A percentile compares a stretch with the other conserved stretches of the same genome.
Evolutionary conservation across 202 grass and related monocot genomes (phyloP).

Genomic region (Setaria viridis): DNA sequence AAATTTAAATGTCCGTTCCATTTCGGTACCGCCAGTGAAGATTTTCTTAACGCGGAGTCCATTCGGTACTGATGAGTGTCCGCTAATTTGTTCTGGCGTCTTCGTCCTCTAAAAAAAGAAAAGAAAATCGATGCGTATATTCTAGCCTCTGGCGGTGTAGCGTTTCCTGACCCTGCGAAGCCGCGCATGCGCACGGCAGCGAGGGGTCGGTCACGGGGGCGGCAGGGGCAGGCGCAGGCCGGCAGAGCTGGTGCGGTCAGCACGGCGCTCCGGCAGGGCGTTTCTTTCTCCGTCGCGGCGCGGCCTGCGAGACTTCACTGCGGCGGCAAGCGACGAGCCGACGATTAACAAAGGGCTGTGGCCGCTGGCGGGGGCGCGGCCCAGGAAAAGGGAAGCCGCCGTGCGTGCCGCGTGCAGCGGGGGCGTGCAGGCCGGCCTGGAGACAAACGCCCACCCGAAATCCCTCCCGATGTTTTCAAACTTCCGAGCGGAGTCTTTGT

Average conservation of each 20-base stretch:
- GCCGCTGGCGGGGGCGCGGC: not conserved
- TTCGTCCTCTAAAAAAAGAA: not conserved
- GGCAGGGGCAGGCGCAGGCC: not conserved
- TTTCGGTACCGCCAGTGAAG: not conserved
- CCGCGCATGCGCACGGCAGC: not conserved
- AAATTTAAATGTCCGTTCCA: not conserved
- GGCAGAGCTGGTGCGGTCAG: not conserved
- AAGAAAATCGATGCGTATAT: not conserved
- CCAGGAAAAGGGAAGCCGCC: not conserved
- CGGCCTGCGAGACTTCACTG: not conserved
- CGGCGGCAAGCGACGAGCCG: constrained; percentile 9
- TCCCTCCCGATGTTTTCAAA: constrained; percentile 26
- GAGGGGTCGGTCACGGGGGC: constrained; percentile 28
- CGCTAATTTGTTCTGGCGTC: not conserved
- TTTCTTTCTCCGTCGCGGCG: not conserved
- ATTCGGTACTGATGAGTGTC: not conserved
- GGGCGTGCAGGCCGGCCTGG: constrained; percentile 43
- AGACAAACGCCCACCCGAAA: constrained; percentile 38
- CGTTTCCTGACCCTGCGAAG: constrained; percentile 20
- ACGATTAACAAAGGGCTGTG: constrained; percentile 16
- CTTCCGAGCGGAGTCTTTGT: constrained; percentile 1
- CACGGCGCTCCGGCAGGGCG: not conserved
- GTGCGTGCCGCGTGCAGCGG: constrained; percentile 50
- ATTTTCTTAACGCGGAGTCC: not conserved
- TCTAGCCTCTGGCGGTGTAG: not conserved